Conservation (phyloP, 169 alveolate genomes). For the Cystoisospora suis region DNA sequence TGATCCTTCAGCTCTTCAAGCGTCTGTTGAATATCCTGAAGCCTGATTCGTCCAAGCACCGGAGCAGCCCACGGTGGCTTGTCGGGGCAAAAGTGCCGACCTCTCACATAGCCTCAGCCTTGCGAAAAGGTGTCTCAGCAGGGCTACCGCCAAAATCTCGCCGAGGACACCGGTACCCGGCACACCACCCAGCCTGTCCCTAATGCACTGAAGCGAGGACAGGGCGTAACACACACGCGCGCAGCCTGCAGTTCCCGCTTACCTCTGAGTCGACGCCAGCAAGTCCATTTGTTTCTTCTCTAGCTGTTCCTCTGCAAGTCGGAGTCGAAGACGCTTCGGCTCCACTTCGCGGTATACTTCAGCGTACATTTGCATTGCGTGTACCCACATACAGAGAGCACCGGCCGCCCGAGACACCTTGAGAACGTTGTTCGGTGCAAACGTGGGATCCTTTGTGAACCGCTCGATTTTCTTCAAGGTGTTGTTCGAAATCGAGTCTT, state of each 20-base stretch:
- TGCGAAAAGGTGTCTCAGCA: no score
- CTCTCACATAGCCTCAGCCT: neutral
- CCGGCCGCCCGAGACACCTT: slow-evolving; percentile 93
- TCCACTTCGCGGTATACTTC: slow-evolving; percentile 95
- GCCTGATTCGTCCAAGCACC: slow-evolving; percentile 36
- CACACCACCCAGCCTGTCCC: no score
- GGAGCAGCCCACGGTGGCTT: no score
- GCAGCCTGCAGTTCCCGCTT: no score
- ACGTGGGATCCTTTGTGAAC: slow-evolving; percentile 86
- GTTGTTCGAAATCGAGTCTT: slow-evolving; percentile 87
- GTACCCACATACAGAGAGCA: slow-evolving; percentile 94
- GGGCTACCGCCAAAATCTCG: no score
- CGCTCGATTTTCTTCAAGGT: slow-evolving; percentile 86
- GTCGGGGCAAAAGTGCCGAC: no score
- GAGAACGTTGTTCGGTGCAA: slow-evolving; percentile 88
- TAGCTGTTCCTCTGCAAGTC: slow-evolving; percentile 87
- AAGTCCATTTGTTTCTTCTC: slow-evolving; percentile 70
- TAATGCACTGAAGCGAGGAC: no score
- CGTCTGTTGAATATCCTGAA: slow-evolving; percentile 81
- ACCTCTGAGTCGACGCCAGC: slow-evolving; percentile 40
- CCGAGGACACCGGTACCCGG: neutral
- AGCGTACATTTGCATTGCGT: slow-evolving; percentile 94
- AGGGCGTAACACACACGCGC: no score
- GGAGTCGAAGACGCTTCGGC: slow-evolving; percentile 93
- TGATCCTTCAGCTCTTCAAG: slow-evolving; percentile 84